Percentiles rank a stretch among this genome's conserved stretches.
Evolutionary conservation across 2,329 filamentous ascomycete genomes (phyloP).

Genomic region (Scortechinia acanthostroma): DNA sequence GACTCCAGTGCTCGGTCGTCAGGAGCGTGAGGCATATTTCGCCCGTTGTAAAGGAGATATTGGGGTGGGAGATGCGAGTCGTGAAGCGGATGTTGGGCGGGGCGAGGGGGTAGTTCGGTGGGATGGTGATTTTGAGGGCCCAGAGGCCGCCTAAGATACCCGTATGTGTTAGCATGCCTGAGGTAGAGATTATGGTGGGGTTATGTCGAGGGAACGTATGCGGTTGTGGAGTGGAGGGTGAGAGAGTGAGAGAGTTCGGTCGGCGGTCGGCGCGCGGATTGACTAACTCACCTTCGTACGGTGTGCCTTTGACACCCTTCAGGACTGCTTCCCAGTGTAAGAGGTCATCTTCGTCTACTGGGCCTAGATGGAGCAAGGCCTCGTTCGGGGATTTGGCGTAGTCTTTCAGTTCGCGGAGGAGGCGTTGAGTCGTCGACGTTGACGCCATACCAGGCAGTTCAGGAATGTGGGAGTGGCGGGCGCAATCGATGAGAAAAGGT

Average conservation of each 20-base stretch:
- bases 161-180: not conserved
- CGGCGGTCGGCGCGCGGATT: too few species aligned
- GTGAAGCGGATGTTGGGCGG: not conserved
- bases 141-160: constrained; percentile 3
- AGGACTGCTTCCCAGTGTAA: constrained; percentile 13
- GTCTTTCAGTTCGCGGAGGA: constrained; percentile 7
- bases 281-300: constrained; percentile 11
- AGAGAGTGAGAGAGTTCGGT: too few species aligned
- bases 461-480: too few species aligned
- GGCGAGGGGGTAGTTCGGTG: constrained; percentile 2
- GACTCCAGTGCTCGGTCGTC: constrained; percentile 3
- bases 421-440: constrained; percentile 9
- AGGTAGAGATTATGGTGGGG: too few species aligned
- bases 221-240: too few species aligned
- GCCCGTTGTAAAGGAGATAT: constrained; percentile 1
- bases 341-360: constrained; percentile 12
- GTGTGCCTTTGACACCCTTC: constrained; percentile 10
- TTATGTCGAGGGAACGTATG: too few species aligned
- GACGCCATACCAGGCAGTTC: too few species aligned
- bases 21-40: constrained; percentile 1
- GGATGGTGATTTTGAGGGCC: not conserved
- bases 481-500: too few species aligned
- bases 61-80: constrained; percentile 2
- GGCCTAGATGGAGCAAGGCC: constrained; percentile 10
- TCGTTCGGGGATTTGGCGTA: constrained; percentile 10